These are phyloP conservation scores for Juglanconis sp. DNA, from an alignment of 2,329 filamentous ascomycete species.

Conservation along the genomic window DNA sequence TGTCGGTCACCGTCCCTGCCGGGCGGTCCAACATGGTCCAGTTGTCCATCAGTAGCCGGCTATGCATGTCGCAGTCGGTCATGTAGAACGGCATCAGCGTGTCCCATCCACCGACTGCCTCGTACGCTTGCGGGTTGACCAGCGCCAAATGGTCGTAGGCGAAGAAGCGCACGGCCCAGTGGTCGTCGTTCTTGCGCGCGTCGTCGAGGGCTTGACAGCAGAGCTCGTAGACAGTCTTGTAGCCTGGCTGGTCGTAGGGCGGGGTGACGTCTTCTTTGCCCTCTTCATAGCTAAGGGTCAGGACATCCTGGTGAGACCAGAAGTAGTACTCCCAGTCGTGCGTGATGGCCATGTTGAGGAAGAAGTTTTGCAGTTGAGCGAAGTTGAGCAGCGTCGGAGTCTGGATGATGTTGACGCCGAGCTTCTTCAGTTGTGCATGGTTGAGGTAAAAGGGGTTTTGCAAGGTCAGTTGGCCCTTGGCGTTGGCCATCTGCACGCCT, in stretches of 20 bases:
- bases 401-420: constrained; percentile 44
- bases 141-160: constrained; percentile 56
- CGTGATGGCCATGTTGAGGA: constrained; percentile 40
- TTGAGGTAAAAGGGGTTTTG: constrained; percentile 58
- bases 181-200: constrained; percentile 28
- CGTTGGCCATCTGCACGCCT: constrained; percentile 52
- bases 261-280: constrained; percentile 33
- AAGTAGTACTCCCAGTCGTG: constrained; percentile 49
- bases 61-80: constrained; percentile 56
- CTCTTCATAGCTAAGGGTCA: constrained; percentile 41
- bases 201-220: constrained; percentile 33
- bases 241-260: constrained; percentile 32
- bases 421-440: constrained; percentile 44
- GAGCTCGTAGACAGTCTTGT: constrained; percentile 40
- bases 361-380: constrained; percentile 54
- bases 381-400: constrained; percentile 50
- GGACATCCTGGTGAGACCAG: constrained; percentile 52
- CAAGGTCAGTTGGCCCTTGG: constrained; percentile 41
- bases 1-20: constrained; percentile 43
- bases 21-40: constrained; percentile 37
- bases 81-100: constrained; percentile 56
- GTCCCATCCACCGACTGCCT: constrained; percentile 54
- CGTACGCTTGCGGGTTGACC: constrained; percentile 51
- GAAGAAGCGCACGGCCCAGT: constrained; percentile 55
- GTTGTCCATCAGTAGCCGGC: constrained; percentile 43